phyloP scores from a whole-genome alignment of 2,329 filamentous ascomycete genomes.

The Diaporthe australafricana region DNA sequence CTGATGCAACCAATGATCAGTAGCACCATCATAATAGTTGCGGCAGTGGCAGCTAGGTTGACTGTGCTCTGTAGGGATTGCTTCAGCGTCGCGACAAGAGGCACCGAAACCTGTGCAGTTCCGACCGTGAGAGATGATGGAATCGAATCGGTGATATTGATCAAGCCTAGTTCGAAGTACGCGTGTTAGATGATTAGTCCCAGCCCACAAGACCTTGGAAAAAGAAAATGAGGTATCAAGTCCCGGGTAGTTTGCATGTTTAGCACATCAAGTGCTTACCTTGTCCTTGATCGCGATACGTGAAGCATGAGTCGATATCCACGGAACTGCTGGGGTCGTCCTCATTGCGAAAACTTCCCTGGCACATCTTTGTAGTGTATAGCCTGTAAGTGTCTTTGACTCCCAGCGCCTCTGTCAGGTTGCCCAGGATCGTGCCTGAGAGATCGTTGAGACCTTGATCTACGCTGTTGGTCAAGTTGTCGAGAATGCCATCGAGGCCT shows the following conservation, averaged over 20 bases:
- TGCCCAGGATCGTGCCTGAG: slow-evolving; percentile 40
- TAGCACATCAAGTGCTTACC: slow-evolving; percentile 17
- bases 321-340: slow-evolving; percentile 33
- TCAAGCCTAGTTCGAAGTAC: slow-evolving; percentile 35
- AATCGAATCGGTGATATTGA: slow-evolving; percentile 40
- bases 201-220: background rate
- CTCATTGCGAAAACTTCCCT: slow-evolving; percentile 35
- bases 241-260: background rate
- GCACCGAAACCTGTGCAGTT: slow-evolving; percentile 41
- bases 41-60: slow-evolving; percentile 35
- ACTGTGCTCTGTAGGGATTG: slow-evolving; percentile 37
- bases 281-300: slow-evolving; percentile 32
- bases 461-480: slow-evolving; percentile 38
- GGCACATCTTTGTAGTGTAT: slow-evolving; percentile 40
- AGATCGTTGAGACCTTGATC: slow-evolving; percentile 40
- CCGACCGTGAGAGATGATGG: slow-evolving; percentile 40
- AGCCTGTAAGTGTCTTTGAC: slow-evolving; percentile 41
- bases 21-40: slow-evolving; percentile 38
- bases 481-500: slow-evolving; percentile 36
- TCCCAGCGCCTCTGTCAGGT: slow-evolving; percentile 39
- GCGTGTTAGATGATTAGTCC: background rate
- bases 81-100: slow-evolving; percentile 38
- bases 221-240: background rate
- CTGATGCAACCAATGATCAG: slow-evolving; percentile 38
- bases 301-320: slow-evolving; percentile 31